Conservation (phyloP, 129 eudicot species). For the Flaveria brownii region DNA sequence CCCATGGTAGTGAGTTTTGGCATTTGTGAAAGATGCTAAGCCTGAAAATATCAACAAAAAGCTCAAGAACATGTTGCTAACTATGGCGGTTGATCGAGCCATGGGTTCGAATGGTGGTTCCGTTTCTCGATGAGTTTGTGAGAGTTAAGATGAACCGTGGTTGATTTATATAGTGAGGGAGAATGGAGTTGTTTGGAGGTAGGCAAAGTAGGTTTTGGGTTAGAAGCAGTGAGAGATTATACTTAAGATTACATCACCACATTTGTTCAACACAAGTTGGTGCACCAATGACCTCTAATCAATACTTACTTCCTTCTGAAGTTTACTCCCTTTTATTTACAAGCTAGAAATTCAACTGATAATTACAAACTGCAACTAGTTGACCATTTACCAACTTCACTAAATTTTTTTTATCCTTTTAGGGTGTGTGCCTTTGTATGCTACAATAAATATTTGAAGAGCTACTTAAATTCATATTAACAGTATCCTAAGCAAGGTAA, state of each 20-base stretch:
- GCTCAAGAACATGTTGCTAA: constrained; percentile 34
- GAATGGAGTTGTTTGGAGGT: constrained; percentile 53
- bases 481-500: not conserved
- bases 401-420: not conserved
- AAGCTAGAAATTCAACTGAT: constrained; percentile 23
- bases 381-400: constrained; percentile 38
- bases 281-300: constrained; percentile 65
- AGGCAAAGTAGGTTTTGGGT: constrained; percentile 70
- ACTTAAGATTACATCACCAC: constrained; percentile 34
- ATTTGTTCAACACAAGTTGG: constrained; percentile 62
- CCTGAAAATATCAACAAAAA: constrained; percentile 48
- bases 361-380: constrained; percentile 23
- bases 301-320: constrained; percentile 47
- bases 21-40: constrained; percentile 42
- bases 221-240: constrained; percentile 3
- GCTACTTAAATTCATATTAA: not conserved
- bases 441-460: not conserved
- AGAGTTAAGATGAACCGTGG: constrained; percentile 24
- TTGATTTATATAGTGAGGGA: constrained; percentile 45
- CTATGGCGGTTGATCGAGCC: constrained; percentile 33
- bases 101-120: constrained; percentile 19
- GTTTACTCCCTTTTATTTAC: constrained; percentile 21
- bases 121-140: constrained; percentile 30
- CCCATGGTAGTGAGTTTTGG: constrained; percentile 65
- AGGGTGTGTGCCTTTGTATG: not conserved